Evolutionary conservation across 768 basidiomycete species (phyloP).

Genomic region (Leccinum barrowsii): DNA sequence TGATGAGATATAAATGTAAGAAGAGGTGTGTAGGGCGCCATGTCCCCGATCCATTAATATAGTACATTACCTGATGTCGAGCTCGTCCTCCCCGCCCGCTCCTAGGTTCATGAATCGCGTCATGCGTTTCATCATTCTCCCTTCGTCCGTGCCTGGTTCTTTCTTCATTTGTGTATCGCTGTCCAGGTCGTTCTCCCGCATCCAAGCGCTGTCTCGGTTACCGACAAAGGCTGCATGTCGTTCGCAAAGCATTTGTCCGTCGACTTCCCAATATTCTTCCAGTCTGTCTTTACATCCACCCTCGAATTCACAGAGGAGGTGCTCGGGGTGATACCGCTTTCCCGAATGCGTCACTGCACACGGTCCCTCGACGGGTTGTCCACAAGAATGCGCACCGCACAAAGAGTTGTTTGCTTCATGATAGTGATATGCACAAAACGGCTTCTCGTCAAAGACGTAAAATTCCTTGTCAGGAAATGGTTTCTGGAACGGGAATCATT

Average conservation of each 20-base stretch:
- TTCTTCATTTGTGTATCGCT: conserved; percentile 8
- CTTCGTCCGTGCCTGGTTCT: conserved; percentile 28
- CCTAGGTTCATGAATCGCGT: conserved; percentile 79
- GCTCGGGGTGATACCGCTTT: conserved; percentile 83
- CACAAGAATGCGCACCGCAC: conserved; percentile 74
- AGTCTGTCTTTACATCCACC: conserved; percentile 51
- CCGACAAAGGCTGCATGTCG: conserved; percentile 51
- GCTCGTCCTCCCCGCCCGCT: conserved; percentile 25
- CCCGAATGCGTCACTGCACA: conserved; percentile 85
- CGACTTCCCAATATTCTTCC: conserved; percentile 89
- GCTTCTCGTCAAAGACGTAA: conserved; percentile 88
- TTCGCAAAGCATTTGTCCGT: conserved; percentile 84
- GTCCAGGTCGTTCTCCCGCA: conserved; percentile 12
- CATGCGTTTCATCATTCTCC: conserved; percentile 68
- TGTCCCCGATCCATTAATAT: conserved; percentile 18
- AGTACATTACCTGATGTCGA: conserved; percentile 32
- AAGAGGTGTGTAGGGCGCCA: background rate
- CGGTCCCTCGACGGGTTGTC: conserved; percentile 89
- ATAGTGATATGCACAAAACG: conserved; percentile 89
- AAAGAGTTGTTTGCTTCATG: conserved; percentile 89
- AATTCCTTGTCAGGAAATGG: conserved; percentile 91
- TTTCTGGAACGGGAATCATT: conserved; percentile 44
- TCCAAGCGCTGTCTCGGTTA: conserved; percentile 22
- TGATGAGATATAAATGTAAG: conserved; percentile 18
- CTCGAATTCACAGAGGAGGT: conserved; percentile 77